Base-by-base conservation (phyloP, 192 early-diverging fungal species). In the Geranomyces variabilis region DNA sequence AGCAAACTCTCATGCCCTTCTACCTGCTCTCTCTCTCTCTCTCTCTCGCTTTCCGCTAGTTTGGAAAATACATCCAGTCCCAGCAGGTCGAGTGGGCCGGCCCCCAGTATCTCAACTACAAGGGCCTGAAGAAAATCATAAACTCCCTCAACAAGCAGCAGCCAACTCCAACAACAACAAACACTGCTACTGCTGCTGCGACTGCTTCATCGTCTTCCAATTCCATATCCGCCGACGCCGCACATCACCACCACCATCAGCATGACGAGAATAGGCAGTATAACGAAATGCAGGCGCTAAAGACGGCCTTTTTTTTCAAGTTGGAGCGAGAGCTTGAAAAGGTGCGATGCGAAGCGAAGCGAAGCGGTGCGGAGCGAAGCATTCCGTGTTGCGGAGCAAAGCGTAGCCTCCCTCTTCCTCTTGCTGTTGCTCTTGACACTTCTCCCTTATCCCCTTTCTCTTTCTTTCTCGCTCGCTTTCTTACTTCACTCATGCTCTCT, bases 321-420 rank as follows among this genome's bases (percentile, higher is more conserved):
- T 87, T 99, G 43, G 97, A 99, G 78, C 88, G 97, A 36, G 97
- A 99, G 78, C 78, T 99, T 26, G 97, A 99, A 81, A 96, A 97
- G 83, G 92, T 75, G 30, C 26, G 58, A 67, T 44, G 45, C 56
- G 21, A 28, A 21, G 34, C 21, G 34, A 19, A 61, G 59, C 59
- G 21, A 26, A n/a, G n/a, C n/a, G n/a, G n/a, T n/a, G 59, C 17
- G 29, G 4, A 61, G 33, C 26, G 26, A 28, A 5, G 5, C 33
- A 7, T 34, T 65, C 30, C n/a, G 14, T 73, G 45, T n/a, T n/a
- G n/a, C n/a, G n/a, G n/a, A n/a, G n/a, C n/a, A n/a, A n/a, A 45
- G 67, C 56, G 51, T n/a, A 53, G 51, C 24, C n/a, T n/a, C 51
- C 7, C 19, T 53, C 24, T n/a, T 24, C 19, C 3, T 53, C n/a